Percentiles rank a stretch among this genome's conserved stretches.
Conservation (phyloP, 192 early-diverging fungal species). For the Rhizophagus sp. region DNA sequence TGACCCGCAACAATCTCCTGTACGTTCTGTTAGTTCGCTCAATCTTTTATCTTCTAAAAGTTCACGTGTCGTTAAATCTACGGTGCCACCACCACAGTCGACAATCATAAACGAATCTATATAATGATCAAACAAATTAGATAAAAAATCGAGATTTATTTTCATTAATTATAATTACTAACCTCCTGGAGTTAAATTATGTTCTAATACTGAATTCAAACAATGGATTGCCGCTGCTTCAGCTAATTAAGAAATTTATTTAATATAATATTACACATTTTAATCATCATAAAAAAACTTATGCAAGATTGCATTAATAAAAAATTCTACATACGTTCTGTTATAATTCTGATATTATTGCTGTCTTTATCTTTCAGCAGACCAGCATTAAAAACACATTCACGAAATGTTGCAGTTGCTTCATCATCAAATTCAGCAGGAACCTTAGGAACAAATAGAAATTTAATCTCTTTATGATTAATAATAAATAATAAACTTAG, state of each 20-base stretch:
- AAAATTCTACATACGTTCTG: not conserved
- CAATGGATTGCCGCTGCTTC: conserved; percentile 29
- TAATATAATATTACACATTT: too few species aligned
- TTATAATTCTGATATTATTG: not conserved
- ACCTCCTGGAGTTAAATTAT: not conserved
- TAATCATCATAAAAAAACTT: too few species aligned
- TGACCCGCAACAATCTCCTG: conserved; percentile 52
- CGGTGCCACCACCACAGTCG: conserved; percentile 62
- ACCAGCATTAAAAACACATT: not conserved
- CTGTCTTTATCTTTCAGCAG: not conserved
- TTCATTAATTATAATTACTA: not conserved
- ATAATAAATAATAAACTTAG: too few species aligned
- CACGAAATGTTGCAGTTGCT: not conserved
- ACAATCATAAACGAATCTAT: conserved; percentile 52
- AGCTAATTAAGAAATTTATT: not conserved
- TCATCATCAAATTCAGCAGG: not conserved
- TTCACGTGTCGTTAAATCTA: conserved; percentile 50
- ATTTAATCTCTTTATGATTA: too few species aligned
- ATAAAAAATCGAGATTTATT: too few species aligned
- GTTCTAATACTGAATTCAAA: not conserved
- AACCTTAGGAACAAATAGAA: not conserved
- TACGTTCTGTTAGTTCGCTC: conserved; percentile 52
- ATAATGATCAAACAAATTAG: not conserved
- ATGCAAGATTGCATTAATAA: too few species aligned
- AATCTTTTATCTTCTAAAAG: conserved; percentile 37